phyloP scores from a whole-genome alignment of 2,329 filamentous ascomycete species.

The Ascochyta koolunga region DNA sequence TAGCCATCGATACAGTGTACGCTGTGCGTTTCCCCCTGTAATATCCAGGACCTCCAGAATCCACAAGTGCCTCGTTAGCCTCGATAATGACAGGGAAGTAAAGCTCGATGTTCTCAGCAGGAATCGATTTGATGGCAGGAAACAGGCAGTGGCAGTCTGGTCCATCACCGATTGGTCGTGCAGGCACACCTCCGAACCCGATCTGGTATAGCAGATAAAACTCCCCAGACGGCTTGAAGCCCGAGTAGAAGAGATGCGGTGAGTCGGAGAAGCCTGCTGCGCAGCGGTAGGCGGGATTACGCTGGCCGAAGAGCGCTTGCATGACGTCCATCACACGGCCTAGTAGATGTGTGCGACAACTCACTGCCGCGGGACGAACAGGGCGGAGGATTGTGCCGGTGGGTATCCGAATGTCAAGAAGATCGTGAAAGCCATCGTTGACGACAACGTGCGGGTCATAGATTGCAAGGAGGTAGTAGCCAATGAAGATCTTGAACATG shows the following conservation, averaged over 20 bases:
- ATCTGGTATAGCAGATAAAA: conserved; percentile 60
- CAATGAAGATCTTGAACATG: conserved; percentile 61
- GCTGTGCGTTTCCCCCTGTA: conserved; percentile 58
- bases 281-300: conserved; percentile 54
- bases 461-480: conserved; percentile 56
- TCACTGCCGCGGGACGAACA: conserved; percentile 55
- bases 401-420: conserved; percentile 56
- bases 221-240: conserved; percentile 56
- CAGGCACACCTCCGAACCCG: conserved; percentile 58
- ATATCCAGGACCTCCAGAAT: conserved; percentile 57
- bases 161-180: conserved; percentile 55
- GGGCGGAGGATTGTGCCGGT: conserved; percentile 55
- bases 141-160: conserved; percentile 59
- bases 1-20: conserved; percentile 56
- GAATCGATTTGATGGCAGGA: conserved; percentile 58
- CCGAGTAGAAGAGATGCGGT: conserved; percentile 59
- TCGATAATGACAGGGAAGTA: conserved; percentile 58
- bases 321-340: conserved; percentile 58
- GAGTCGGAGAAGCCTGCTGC: conserved; percentile 60
- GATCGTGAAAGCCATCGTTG: conserved; percentile 59
- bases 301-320: conserved; percentile 57
- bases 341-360: conserved; percentile 56
- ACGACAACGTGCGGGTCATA: conserved; percentile 57
- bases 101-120: conserved; percentile 56
- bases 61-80: conserved; percentile 55